These are phyloP conservation scores for Aspergillus avenaceus DNA, from an alignment of 495 filamentous ascomycete species.

Conservation along the genomic window DNA sequence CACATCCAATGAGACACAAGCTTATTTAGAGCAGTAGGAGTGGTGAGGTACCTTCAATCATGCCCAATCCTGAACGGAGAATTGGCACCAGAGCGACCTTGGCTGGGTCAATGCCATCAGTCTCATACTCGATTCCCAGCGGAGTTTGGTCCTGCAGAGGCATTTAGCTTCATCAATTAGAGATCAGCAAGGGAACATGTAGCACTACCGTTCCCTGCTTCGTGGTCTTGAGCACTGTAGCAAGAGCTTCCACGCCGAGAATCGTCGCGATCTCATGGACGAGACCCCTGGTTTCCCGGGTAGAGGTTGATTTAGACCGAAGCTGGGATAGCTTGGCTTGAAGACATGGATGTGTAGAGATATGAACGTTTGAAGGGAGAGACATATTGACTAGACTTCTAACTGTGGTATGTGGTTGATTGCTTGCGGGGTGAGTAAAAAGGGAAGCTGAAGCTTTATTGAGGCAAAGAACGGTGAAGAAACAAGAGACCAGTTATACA, in stretches of 20 bases:
- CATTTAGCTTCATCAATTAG: neutral
- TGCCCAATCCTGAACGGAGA: constrained; percentile 80
- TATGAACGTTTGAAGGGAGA: constrained; percentile 53
- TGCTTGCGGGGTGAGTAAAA: constrained; percentile 10
- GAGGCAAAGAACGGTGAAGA: too few relatives aligned
- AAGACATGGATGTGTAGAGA: constrained; percentile 84
- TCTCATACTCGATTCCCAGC: constrained; percentile 66
- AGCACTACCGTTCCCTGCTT: constrained; percentile 34
- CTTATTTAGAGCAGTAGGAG: neutral
- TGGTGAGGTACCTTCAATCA: constrained; percentile 65
- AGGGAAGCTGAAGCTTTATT: too few relatives aligned
- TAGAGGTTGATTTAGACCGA: constrained; percentile 62
- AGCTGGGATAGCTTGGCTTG: constrained; percentile 86
- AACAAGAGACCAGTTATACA: too few relatives aligned
- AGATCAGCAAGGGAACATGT: neutral
- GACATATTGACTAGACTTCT: constrained; percentile 19
- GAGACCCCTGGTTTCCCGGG: constrained; percentile 73
- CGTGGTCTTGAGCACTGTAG: constrained; percentile 50
- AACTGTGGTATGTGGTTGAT: neutral
- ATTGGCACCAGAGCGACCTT: constrained; percentile 85
- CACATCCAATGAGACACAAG: neutral
- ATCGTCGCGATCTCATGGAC: constrained; percentile 84
- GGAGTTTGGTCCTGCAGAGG: constrained; percentile 62
- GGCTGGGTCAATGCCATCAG: constrained; percentile 52
- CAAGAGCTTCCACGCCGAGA: constrained; percentile 76